Conservation (phyloP, 2,329 filamentous ascomycete genomes). For the Alternaria arborescens region DNA sequence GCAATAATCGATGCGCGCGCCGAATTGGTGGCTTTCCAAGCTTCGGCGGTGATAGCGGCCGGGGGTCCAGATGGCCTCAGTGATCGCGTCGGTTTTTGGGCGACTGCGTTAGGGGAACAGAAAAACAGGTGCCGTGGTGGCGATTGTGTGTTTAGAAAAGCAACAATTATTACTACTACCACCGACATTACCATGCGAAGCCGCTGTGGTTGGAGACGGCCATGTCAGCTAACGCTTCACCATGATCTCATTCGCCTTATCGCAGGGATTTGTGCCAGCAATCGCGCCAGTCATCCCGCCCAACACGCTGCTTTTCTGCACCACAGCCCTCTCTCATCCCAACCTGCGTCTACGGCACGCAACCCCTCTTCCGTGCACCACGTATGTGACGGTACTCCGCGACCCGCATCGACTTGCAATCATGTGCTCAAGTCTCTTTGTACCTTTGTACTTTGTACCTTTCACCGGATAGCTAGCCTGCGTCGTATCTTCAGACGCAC, state of each 20-base stretch:
- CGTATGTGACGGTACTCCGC: slow-evolving; percentile 15
- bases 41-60: slow-evolving; percentile 1
- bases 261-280: slow-evolving; percentile 1
- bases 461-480: background rate
- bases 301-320: slow-evolving; percentile 9
- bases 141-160: background rate
- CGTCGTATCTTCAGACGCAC: background rate
- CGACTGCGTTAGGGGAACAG: background rate
- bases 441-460: background rate
- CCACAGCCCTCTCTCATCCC: slow-evolving; percentile 8
- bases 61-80: background rate
- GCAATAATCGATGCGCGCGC: slow-evolving; percentile 21
- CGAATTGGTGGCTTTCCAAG: slow-evolving; percentile 13
- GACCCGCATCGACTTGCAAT: slow-evolving; percentile 26
- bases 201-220: background rate
- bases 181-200: background rate
- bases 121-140: background rate
- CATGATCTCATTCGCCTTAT: slow-evolving; percentile 16
- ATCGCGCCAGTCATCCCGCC: slow-evolving; percentile 14
- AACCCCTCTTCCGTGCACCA: slow-evolving; percentile 21
- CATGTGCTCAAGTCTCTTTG: slow-evolving; percentile 26
- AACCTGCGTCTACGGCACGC: slow-evolving; percentile 14
- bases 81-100: background rate
- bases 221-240: slow-evolving; percentile 1
- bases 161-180: background rate